phyloP scores from a whole-genome alignment of 345 rosid genomes.

The Boechera divaricarpa region DNA sequence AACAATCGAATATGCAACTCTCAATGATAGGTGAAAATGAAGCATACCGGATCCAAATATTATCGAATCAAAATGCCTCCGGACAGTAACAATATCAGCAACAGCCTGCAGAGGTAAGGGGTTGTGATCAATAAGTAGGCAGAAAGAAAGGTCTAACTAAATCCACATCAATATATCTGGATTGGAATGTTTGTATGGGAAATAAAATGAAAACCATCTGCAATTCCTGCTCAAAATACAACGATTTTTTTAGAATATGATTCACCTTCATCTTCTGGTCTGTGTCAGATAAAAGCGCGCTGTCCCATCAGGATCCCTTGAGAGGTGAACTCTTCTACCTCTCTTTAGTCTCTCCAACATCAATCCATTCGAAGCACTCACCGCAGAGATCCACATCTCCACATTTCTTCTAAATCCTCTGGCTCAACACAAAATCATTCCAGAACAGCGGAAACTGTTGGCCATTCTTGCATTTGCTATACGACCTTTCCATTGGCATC shows the following conservation, averaged over 20 bases:
- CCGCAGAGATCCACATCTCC: conserved; percentile 77
- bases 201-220: conserved; percentile 8
- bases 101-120: conserved; percentile 73
- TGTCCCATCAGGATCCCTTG: conserved; percentile 98
- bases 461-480: conserved; percentile 55
- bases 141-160: background rate
- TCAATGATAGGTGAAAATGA: conserved; percentile 14
- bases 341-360: conserved; percentile 83
- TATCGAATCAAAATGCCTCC: conserved; percentile 64
- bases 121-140: conserved; percentile 12
- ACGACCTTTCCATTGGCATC: conserved; percentile 46
- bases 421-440: conserved; percentile 80
- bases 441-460: conserved; percentile 79
- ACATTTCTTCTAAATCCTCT: conserved; percentile 81
- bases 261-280: conserved; percentile 92
- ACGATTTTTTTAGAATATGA: background rate
- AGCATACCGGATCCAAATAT: conserved; percentile 76
- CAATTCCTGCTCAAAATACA: background rate
- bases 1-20: conserved; percentile 11
- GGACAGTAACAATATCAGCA: conserved; percentile 70
- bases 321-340: conserved; percentile 82
- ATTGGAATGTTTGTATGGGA: background rate
- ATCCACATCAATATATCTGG: background rate
- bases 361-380: conserved; percentile 80
- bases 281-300: conserved; percentile 85